phyloP scores from a whole-genome alignment of 2,329 filamentous ascomycete species.

The Spiromastix sp. region DNA sequence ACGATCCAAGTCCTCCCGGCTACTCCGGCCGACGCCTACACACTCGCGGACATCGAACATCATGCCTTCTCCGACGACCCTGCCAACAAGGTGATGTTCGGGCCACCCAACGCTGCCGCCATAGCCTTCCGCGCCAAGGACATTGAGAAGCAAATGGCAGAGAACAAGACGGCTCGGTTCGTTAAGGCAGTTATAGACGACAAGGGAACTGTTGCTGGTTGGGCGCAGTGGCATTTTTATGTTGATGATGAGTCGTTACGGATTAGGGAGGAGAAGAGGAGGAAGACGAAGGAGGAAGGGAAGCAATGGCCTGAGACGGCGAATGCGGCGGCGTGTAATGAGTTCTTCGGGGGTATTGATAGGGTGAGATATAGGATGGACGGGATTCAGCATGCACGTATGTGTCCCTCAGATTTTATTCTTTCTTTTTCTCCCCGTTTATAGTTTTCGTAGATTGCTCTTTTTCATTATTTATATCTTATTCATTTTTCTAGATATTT shows the following conservation, averaged over 20 bases:
- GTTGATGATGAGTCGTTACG: conserved; percentile 7
- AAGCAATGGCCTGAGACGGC: conserved; percentile 7
- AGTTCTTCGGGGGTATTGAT: conserved; percentile 10
- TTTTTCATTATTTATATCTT: background rate
- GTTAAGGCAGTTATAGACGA: conserved; percentile 4
- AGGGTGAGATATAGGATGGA: conserved; percentile 9
- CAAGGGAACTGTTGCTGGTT: conserved; percentile 11
- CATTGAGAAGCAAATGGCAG: background rate
- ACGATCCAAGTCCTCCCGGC: conserved; percentile 11
- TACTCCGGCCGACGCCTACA: conserved; percentile 8
- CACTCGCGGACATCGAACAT: conserved; percentile 33
- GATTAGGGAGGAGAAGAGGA: conserved; percentile 6
- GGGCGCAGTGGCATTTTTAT: conserved; percentile 12
- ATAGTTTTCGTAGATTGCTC: background rate
- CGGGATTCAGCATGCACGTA: conserved; percentile 9
- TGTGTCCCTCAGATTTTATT: background rate
- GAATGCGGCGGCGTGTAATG: conserved; percentile 9
- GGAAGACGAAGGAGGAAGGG: conserved; percentile 8
- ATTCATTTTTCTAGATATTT: background rate
- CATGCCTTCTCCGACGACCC: conserved; percentile 10
- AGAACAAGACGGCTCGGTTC: conserved; percentile 1
- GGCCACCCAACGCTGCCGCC: background rate
- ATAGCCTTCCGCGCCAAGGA: conserved; percentile 4
- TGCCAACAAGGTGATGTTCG: conserved; percentile 5
- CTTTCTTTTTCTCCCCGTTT: background rate